phyloP scores from a whole-genome alignment of 1,284 basidiomycete species.

The Microbotryum violaceum region DNA sequence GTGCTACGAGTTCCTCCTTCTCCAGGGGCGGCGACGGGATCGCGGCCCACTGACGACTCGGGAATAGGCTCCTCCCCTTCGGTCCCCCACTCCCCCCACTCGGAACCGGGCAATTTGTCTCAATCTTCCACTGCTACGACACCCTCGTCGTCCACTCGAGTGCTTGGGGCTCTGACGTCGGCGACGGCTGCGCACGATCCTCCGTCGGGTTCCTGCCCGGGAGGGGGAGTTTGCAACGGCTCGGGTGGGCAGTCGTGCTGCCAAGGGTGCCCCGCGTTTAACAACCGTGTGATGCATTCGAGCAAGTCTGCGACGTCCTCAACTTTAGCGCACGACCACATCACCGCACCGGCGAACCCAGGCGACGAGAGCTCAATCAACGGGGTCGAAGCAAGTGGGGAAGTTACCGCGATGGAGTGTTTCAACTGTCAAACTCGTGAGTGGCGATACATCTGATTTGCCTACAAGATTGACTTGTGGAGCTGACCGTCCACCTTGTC shows the following conservation, averaged over 20 bases:
- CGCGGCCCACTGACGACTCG: neutral
- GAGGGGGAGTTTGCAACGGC: slow-evolving; percentile 90
- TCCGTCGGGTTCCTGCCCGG: slow-evolving; percentile 66
- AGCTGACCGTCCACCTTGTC: neutral
- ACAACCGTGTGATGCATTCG: slow-evolving; percentile 52
- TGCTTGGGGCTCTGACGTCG: neutral
- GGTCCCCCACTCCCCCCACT: neutral
- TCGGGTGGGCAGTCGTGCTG: slow-evolving; percentile 84
- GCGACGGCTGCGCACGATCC: slow-evolving; percentile 13
- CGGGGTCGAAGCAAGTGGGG: neutral
- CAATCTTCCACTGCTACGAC: neutral
- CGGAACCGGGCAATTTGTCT: neutral
- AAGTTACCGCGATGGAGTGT: slow-evolving; percentile 34
- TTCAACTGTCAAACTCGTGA: slow-evolving; percentile 35
- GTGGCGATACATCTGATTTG: neutral
- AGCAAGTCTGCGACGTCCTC: neutral
- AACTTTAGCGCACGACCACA: neutral
- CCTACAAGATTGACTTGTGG: neutral
- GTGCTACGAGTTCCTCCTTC: neutral
- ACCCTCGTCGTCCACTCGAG: neutral
- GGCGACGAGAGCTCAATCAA: neutral
- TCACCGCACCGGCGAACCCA: neutral
- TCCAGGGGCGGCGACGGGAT: neutral
- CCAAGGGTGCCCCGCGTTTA: slow-evolving; percentile 86
- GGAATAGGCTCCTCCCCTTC: too few species aligned